Evolutionary conservation across 2,329 filamentous ascomycete species (phyloP).

Genomic region (Aspergillus flavus): DNA sequence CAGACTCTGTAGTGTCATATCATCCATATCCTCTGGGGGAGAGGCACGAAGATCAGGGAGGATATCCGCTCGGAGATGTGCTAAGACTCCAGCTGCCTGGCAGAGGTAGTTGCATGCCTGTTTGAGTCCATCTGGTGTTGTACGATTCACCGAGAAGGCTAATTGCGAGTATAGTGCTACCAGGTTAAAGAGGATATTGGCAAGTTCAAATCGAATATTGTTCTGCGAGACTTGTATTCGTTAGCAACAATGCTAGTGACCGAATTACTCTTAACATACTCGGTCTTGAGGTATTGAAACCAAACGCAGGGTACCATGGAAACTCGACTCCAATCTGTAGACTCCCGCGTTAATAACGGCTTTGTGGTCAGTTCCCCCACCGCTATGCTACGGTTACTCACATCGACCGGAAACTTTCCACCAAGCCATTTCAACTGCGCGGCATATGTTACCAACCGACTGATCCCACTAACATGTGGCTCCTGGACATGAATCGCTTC

Average conservation of each 20-base stretch:
- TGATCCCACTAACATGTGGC: slow-evolving; percentile 81
- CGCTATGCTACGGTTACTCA: slow-evolving; percentile 45
- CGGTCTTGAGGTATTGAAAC: slow-evolving; percentile 81
- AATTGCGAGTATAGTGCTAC: slow-evolving; percentile 92
- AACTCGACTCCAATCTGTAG: slow-evolving; percentile 87
- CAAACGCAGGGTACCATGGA: slow-evolving; percentile 91
- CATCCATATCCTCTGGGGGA: slow-evolving; percentile 95
- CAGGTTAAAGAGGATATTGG: slow-evolving; percentile 91
- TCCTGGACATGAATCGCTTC: slow-evolving; percentile 90
- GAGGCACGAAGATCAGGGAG: slow-evolving; percentile 80
- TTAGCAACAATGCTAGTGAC: background rate
- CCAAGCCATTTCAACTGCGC: slow-evolving; percentile 91
- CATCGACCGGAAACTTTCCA: slow-evolving; percentile 95
- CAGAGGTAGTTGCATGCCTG: slow-evolving; percentile 88
- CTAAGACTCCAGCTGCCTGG: slow-evolving; percentile 79
- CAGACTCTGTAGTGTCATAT: slow-evolving; percentile 79
- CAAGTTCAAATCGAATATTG: slow-evolving; percentile 77
- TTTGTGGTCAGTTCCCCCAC: background rate
- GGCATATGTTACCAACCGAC: slow-evolving; percentile 86
- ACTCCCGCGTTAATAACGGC: slow-evolving; percentile 9
- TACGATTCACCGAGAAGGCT: slow-evolving; percentile 76
- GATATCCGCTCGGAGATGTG: slow-evolving; percentile 73
- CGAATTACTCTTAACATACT: slow-evolving; percentile 32
- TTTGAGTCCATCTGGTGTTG: slow-evolving; percentile 80
- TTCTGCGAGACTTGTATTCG: slow-evolving; percentile 57